Conservation (phyloP, 305 asterid genomes). For the Fraxinus platypoda region DNA sequence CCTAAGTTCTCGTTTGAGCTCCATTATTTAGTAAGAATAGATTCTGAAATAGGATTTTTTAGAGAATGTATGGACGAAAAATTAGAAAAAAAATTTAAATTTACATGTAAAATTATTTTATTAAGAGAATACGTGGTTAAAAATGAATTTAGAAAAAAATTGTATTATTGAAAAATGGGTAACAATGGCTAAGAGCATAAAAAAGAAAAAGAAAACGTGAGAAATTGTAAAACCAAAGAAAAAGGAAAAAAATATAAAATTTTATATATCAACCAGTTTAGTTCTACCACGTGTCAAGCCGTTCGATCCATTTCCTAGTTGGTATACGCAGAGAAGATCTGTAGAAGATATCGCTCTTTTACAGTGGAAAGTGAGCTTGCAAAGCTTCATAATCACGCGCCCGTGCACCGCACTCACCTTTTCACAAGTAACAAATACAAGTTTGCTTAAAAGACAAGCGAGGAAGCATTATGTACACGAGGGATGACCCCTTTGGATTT, state of each 20-base stretch:
- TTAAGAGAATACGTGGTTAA: no score
- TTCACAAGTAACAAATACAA: background rate
- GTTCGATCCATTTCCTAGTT: slow-evolving; percentile 24
- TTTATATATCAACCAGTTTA: background rate
- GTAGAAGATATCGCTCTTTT: slow-evolving; percentile 25
- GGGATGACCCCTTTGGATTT: slow-evolving; percentile 1
- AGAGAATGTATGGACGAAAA: no score
- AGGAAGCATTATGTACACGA: background rate
- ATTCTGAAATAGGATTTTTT: no score
- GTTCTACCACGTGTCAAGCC: slow-evolving; percentile 21
- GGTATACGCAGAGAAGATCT: slow-evolving; percentile 12
- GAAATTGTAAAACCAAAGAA: background rate
- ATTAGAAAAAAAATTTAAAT: no score
- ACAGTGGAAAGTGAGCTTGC: background rate
- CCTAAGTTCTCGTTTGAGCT: no score
- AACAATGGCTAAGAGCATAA: background rate
- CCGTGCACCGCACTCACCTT: background rate
- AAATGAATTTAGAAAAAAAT: no score
- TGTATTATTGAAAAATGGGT: no score
- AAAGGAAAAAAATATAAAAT: background rate
- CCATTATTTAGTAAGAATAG: no score
- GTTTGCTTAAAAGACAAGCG: slow-evolving; percentile 25
- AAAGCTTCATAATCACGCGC: slow-evolving; percentile 16
- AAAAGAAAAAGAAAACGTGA: background rate
- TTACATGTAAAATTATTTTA: no score